phyloP scores from a whole-genome alignment of 1,284 basidiomycete genomes.

The Cryptococcus maquisensis region DNA sequence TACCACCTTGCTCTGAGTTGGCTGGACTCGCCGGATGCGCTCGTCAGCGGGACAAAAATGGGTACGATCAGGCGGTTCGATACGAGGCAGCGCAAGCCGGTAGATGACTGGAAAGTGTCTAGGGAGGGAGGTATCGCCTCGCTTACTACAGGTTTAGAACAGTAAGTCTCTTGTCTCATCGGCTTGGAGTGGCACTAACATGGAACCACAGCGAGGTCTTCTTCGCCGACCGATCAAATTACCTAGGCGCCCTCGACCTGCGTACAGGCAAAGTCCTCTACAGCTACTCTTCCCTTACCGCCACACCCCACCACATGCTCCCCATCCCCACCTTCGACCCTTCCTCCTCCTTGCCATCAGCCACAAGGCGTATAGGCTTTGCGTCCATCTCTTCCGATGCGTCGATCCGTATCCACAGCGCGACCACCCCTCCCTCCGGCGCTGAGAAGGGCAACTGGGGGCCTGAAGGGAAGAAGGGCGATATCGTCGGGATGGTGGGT shows the following conservation, averaged over 20 bases:
- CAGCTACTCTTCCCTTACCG: constrained; percentile 55
- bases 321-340: constrained; percentile 19
- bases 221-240: constrained; percentile 65
- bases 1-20: constrained; percentile 64
- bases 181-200: not conserved
- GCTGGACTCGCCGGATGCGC: constrained; percentile 47
- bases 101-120: constrained; percentile 44
- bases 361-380: constrained; percentile 22
- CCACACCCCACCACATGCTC: constrained; percentile 37
- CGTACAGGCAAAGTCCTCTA: constrained; percentile 68
- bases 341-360: not conserved
- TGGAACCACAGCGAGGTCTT: constrained; percentile 62
- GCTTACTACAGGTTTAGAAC: constrained; percentile 60
- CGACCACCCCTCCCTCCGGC: constrained; percentile 53
- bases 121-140: constrained; percentile 60
- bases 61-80: constrained; percentile 78
- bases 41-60: constrained; percentile 69
- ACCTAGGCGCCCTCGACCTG: constrained; percentile 66
- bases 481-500: constrained; percentile 64
- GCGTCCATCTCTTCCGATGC: constrained; percentile 43
- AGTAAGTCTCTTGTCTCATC: constrained; percentile 55
- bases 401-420: constrained; percentile 64
- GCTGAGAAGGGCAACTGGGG: constrained; percentile 59
- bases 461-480: constrained; percentile 57
- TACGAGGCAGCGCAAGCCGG: constrained; percentile 66